These are phyloP conservation scores for Lentinula boryana DNA, from an alignment of 768 basidiomycete genomes.

Conservation along the genomic window DNA sequence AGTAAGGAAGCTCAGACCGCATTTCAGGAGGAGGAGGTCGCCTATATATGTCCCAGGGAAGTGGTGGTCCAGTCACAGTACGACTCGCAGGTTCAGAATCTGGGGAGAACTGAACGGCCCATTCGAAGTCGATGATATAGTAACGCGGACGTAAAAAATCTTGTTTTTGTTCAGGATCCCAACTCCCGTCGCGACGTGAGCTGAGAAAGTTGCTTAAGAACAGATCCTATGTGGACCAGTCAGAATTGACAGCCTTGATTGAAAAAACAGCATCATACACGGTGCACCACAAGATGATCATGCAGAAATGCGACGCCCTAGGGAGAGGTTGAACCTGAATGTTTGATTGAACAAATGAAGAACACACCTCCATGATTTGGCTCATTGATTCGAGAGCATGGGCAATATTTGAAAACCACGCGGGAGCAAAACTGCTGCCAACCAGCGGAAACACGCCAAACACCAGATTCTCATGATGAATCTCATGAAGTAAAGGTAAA, in stretches of 20 bases:
- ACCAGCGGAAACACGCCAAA: conserved; percentile 5
- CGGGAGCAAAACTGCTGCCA: background rate
- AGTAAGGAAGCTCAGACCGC: background rate
- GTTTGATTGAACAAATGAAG: too few relatives aligned
- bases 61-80: conserved; percentile 3
- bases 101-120: background rate
- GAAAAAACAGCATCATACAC: background rate
- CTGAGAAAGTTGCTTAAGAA: conserved; percentile 1
- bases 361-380: conserved; percentile 4
- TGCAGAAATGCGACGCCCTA: conserved; percentile 6
- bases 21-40: conserved; percentile 2
- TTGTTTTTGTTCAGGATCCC: background rate
- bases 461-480: background rate
- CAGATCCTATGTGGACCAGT: background rate
- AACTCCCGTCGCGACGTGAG: background rate
- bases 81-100: background rate
- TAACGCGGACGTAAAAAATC: conserved; percentile 2
- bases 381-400: background rate
- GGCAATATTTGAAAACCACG: background rate
- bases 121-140: conserved; percentile 8
- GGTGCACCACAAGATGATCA: conserved; percentile 3
- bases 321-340: too few relatives aligned
- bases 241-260: background rate
- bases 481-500: background rate
- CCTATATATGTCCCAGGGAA: background rate